phyloP scores from a whole-genome alignment of 2,329 filamentous ascomycete species.

The Eurotiales sp. region DNA sequence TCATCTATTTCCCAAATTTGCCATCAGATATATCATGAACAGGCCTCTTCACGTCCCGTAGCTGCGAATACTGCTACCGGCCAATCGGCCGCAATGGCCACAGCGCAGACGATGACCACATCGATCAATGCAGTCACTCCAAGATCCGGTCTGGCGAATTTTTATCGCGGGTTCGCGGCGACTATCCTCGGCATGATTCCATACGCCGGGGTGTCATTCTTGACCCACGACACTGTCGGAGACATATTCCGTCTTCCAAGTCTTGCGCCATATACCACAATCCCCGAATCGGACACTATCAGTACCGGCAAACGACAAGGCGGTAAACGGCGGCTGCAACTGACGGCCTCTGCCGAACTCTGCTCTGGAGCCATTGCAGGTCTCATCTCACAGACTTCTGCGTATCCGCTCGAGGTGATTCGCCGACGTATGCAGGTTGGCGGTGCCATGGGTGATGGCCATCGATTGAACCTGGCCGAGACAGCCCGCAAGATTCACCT shows the following conservation, averaged over 20 bases:
- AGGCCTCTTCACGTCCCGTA: constrained; percentile 41
- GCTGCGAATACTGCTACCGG: constrained; percentile 35
- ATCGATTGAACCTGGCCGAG: constrained; percentile 70
- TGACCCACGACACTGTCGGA: constrained; percentile 87
- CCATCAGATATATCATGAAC: constrained; percentile 80
- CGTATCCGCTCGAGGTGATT: constrained; percentile 92
- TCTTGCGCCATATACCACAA: constrained; percentile 69
- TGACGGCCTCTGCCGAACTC: constrained; percentile 85
- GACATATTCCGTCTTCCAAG: constrained; percentile 71
- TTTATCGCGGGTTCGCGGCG: constrained; percentile 89
- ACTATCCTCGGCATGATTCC: constrained; percentile 93
- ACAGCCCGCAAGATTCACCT: constrained; percentile 70
- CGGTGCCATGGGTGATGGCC: constrained; percentile 88
- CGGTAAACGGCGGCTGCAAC: constrained; percentile 60
- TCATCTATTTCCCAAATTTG: constrained; percentile 74
- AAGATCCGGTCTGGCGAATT: constrained; percentile 72
- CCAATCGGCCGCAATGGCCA: constrained; percentile 31
- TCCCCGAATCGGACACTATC: constrained; percentile 54
- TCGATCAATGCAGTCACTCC: constrained; percentile 54
- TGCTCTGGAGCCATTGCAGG: constrained; percentile 80
- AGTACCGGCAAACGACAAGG: constrained; percentile 41
- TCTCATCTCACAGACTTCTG: constrained; percentile 82
- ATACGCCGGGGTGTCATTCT: constrained; percentile 91
- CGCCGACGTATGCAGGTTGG: constrained; percentile 93
- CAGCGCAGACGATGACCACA: constrained; percentile 30